Evolutionary conservation across 306 rosid genomes (phyloP), one percentile per base, ranked within the genome.

Genomic region (Nissolia schottii): DNA sequence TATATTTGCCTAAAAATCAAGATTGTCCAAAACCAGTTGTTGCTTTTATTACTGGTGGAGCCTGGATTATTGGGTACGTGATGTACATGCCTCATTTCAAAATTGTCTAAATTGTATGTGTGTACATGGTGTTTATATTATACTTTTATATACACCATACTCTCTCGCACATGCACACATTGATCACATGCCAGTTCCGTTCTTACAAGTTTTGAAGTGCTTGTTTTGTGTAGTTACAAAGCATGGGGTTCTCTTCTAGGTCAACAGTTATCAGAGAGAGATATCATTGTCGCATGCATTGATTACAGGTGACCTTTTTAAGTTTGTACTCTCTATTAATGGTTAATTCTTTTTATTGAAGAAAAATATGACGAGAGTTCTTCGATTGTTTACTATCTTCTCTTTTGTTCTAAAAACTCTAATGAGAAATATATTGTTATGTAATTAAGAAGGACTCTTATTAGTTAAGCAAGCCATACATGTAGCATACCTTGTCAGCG

Each of bases 231-330:
- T 87, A 90, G 98, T 64, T 84, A 93, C 81, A 93, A 90, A 87
- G 97, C 97, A 81, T 90, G 96, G 97, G 98, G 98, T 45, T 82
- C 88, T 79, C 98, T 93, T 64, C 86, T 93, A 80, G 98, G 98
- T 46, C 88, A 81, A 35, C 97, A 93, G 64, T 84, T 90, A 80
- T 77, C 97, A n/a, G 97, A 93, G 54, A 84, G 97, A 78, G 97
- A 83, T 83, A 86, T 93, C 77, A 85, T 93, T 59, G 97, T 93
- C 76, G 97, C 98, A 29, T 93, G 97, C 87, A 87, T 93, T 59
- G 98, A 93, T 82, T 93, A 93, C 89, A 85, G 98, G 98, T 92
- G 77, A 74, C 40, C 8, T 40, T 65, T 60, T 65, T 64, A 13
- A 38, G 34, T 38, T 51, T 63, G 65, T 13, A 40, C 20, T 46